A percentile compares a stretch with the other conserved stretches of the same genome.
Conservation (phyloP, 345 rosid species). For the Citrus cavaleriei region DNA sequence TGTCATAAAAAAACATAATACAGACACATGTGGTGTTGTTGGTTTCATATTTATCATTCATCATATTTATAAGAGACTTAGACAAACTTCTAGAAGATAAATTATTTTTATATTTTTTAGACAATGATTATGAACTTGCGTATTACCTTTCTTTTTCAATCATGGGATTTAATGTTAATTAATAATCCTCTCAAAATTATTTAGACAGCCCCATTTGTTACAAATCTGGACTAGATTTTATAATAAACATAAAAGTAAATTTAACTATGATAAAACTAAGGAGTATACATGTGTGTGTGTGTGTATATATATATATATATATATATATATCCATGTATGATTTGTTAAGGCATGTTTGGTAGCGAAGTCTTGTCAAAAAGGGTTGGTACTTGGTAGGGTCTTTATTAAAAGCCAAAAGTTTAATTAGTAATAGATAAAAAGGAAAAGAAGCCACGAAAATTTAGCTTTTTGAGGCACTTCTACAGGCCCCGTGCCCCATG, state of each 20-base stretch:
- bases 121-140: neutral
- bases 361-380: neutral
- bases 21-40: neutral
- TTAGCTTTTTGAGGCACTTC: conserved; percentile 44
- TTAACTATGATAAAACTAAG: neutral
- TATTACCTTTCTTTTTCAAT: conserved; percentile 19
- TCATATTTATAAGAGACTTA: neutral
- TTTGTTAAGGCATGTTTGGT: conserved; percentile 11
- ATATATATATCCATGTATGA: neutral
- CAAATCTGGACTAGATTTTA: neutral
- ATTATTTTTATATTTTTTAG: neutral
- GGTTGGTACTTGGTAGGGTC: neutral
- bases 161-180: neutral
- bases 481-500: conserved; percentile 24
- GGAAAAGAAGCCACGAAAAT: conserved; percentile 16
- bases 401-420: conserved; percentile 8
- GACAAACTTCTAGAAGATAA: neutral
- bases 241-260: neutral
- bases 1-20: neutral
- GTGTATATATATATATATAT: neutral
- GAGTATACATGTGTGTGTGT: neutral
- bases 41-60: conserved; percentile 10
- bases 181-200: neutral
- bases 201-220: neutral
- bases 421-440: neutral